Evolutionary conservation across 2,329 filamentous ascomycete genomes (phyloP), one percentile per base, ranked within the genome.

Genomic region (Cytospora piceae): DNA sequence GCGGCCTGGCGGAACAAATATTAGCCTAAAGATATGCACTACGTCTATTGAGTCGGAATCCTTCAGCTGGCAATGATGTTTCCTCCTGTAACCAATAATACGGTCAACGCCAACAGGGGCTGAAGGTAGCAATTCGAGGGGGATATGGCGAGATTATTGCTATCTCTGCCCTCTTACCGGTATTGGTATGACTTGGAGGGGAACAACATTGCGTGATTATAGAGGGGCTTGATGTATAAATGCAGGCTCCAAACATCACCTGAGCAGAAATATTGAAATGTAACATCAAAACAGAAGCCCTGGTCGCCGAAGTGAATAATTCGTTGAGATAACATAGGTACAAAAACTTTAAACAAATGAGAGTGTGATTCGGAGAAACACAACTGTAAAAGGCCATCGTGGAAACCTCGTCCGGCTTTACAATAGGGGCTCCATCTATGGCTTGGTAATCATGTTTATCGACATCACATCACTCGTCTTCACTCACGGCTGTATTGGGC

Each of bases 71-170:
- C 31, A 9, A 31, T 12, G 29, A n/a, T 39, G 22, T 8, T 14
- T 27, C 37, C n/a, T 2, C 1, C 14, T 24, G 15, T 11, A 34
- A 29, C 51, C 37, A 60, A 46, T 61, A 8, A 53, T 46, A 6
- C 42, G 11, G 0, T 29, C 22, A 31, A 20, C 15, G 27, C 29
- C 37, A 52, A 49, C 49, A 29, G 29, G 39, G 27, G 24, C 31
- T 53, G 32, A 4, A 20, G 15, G 32, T 65, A 37, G 62, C 65
- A 67, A 67, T 65, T 24, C 24, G 58, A 51, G 62, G 65, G 59
- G 58, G 17, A 62, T 65, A 67, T 67, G 62, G 58, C 65, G 62
- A 65, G 65, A 58, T 67, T 29, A 8, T 39, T 62, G 55, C 62
- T 67, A 62, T 57, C 27, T 34, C 22, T 27, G 15, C 15, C 9